These are phyloP conservation scores for Heterobasidion parviporum DNA, from an alignment of 1,284 basidiomycete species.

Conservation along the genomic window DNA sequence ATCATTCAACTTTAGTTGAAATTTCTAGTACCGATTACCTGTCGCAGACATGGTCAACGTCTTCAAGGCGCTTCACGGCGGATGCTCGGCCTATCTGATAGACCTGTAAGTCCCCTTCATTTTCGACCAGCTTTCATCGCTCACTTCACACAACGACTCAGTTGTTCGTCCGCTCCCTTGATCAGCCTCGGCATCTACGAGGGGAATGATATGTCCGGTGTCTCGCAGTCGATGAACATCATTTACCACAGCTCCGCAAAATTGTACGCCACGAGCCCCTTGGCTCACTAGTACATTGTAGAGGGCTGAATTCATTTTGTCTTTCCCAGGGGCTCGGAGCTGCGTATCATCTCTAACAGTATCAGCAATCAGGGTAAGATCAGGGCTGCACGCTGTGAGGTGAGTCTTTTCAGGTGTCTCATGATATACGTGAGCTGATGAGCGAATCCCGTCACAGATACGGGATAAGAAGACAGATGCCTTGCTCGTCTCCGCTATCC, in stretches of 20 bases:
- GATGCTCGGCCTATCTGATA: neutral
- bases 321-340: constrained; percentile 30
- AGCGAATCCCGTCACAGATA: neutral
- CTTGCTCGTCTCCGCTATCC: neutral
- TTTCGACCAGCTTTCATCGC: neutral
- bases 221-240: constrained; percentile 42
- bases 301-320: neutral
- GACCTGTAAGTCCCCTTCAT: neutral
- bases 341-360: constrained; percentile 33
- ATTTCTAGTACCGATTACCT: neutral
- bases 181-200: constrained; percentile 28
- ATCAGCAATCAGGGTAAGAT: constrained; percentile 33
- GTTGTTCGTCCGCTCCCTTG: constrained; percentile 37
- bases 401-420: constrained; percentile 13
- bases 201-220: constrained; percentile 18
- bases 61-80: neutral
- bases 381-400: constrained; percentile 39
- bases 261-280: constrained; percentile 21
- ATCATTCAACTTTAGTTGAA: neutral
- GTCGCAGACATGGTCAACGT: neutral
- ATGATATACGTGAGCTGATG: neutral
- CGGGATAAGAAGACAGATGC: neutral
- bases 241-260: constrained; percentile 37
- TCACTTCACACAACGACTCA: constrained; percentile 12
- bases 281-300: neutral